Percentiles rank a stretch among this genome's conserved stretches.
phyloP scores from a whole-genome alignment of 2,329 filamentous ascomycete species.

The Alternaria angustiovoidea region DNA sequence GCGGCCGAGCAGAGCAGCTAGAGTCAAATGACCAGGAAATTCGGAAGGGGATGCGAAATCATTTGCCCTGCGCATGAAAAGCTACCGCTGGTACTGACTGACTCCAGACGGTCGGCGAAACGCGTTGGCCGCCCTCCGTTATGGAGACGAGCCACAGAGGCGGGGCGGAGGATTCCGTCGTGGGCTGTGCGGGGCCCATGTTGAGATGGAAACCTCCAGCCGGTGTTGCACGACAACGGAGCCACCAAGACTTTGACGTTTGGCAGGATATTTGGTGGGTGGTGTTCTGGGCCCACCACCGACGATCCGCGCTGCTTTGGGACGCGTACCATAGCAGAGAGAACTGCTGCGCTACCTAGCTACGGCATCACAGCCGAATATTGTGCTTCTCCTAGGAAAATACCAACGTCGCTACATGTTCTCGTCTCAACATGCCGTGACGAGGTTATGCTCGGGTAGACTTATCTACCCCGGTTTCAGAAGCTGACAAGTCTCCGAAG shows the following conservation, averaged over 20 bases:
- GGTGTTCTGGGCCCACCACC: slow-evolving; percentile 16
- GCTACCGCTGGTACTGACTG: slow-evolving; percentile 14
- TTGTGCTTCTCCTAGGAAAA: slow-evolving; percentile 11
- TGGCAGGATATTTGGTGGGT: slow-evolving; percentile 3
- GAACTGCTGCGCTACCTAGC: slow-evolving; percentile 1
- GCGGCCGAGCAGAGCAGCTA: slow-evolving; percentile 1
- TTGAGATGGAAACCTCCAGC: slow-evolving; percentile 11
- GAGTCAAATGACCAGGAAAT: slow-evolving; percentile 17
- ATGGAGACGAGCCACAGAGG: slow-evolving; percentile 18
- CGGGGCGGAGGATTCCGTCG: slow-evolving; percentile 18
- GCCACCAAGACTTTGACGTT: slow-evolving; percentile 15
- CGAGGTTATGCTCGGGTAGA: neutral
- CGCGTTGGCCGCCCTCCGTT: slow-evolving; percentile 32
- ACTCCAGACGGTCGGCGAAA: slow-evolving; percentile 37
- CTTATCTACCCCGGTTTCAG: neutral
- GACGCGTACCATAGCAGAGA: slow-evolving; percentile 12
- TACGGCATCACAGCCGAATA: slow-evolving; percentile 16
- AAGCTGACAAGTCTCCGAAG: neutral
- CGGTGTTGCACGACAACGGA: slow-evolving; percentile 24
- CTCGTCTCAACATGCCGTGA: neutral
- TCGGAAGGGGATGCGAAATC: slow-evolving; percentile 14
- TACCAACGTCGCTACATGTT: neutral
- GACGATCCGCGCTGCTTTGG: slow-evolving; percentile 18
- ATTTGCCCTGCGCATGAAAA: slow-evolving; percentile 19
- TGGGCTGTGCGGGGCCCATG: slow-evolving; percentile 20